phyloP scores from a whole-genome alignment of 1,284 basidiomycete genomes.

The Moesziomyces sp. region DNA sequence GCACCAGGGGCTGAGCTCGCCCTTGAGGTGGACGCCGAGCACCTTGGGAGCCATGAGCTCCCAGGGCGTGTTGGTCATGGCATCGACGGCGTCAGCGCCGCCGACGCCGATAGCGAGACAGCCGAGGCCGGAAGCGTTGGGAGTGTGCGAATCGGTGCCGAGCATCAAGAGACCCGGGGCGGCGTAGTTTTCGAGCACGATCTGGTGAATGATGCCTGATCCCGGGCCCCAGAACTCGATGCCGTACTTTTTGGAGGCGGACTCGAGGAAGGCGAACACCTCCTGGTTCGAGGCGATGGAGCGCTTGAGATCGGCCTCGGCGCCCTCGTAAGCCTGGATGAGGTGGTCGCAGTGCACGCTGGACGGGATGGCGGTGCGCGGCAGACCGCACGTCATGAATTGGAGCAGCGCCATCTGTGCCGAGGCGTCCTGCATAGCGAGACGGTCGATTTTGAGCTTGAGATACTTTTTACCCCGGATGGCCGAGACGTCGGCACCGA shows the following conservation, averaged over 20 bases:
- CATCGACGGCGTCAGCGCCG: slow-evolving; percentile 98
- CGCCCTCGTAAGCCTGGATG: slow-evolving; percentile 75
- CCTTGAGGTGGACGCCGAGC: slow-evolving; percentile 83
- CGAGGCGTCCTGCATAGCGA: slow-evolving; percentile 99
- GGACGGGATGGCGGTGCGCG: slow-evolving; percentile 87
- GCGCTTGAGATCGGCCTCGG: slow-evolving; percentile 81
- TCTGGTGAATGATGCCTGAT: slow-evolving; percentile 88
- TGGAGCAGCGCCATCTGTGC: slow-evolving; percentile 99
- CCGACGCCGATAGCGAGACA: slow-evolving; percentile 98
- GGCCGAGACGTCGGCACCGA: slow-evolving; percentile 70
- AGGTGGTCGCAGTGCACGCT: slow-evolving; percentile 92
- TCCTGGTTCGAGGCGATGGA: slow-evolving; percentile 92
- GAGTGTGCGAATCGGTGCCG: slow-evolving; percentile 91
- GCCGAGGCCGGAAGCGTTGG: slow-evolving; percentile 97
- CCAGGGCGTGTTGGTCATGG: slow-evolving; percentile 98
- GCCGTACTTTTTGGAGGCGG: slow-evolving; percentile 91
- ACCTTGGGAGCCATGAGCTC: slow-evolving; percentile 94
- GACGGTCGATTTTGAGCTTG: slow-evolving; percentile 88
- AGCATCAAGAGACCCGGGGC: slow-evolving; percentile 76
- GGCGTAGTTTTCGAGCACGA: slow-evolving; percentile 95
- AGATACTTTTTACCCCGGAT: slow-evolving; percentile 89
- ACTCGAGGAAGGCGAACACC: slow-evolving; percentile 97
- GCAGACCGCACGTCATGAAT: slow-evolving; percentile 96
- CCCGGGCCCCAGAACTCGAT: slow-evolving; percentile 90
- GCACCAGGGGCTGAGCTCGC: slow-evolving; percentile 88